Evolutionary conservation across 768 basidiomycete species (phyloP), one percentile per base, ranked within the genome.

Genomic region (Naganishia onofrii): DNA sequence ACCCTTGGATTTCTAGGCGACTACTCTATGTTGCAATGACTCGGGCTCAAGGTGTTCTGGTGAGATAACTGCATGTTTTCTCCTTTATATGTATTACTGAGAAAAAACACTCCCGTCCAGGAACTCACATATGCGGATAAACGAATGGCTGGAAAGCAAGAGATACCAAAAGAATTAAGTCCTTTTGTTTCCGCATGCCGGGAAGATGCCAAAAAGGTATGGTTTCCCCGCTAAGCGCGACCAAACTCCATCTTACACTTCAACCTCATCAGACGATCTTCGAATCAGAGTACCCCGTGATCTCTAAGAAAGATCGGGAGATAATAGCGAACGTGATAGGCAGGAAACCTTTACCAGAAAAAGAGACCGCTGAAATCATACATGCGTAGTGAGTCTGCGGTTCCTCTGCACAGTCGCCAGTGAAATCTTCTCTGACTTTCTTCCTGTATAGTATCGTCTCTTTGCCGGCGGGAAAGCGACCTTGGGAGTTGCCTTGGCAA

Each of bases 21-120:
- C 80, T 94, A 67, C 85, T 93, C 19, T 94, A 93, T 76, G 92
- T 94, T 9, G 92, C 90, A 0, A 92, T 90, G 80, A 94, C 92
- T 6, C 86, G 92, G 12, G 92, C 92, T 0, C 89, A 93, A 76
- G 83, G 83, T 13, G 83, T 91, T 9, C 81, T 91, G 76, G 83
- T 82, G 44, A 71, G 77, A 72, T 17, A 21, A 13, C 54, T 31
- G 3, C 29, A 19, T 56, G 7, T 36, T 36, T 12, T 21, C 29
- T 28, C 8, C 55, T 19, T 32, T 36, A 21, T 3, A 42, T 34
- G 26, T 42, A 7, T 42, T 4, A 10, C 8, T n/a, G n/a, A n/a
- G n/a, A 23, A 28, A 15, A 12, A 48, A 53, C 56, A 44, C 12
- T 34, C 31, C 44, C 29, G 13, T 51, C 0, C 65, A 78, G 77